These are phyloP conservation scores for Xylaria flabelliformis DNA, from an alignment of 495 filamentous ascomycete species.

Conservation along the genomic window DNA sequence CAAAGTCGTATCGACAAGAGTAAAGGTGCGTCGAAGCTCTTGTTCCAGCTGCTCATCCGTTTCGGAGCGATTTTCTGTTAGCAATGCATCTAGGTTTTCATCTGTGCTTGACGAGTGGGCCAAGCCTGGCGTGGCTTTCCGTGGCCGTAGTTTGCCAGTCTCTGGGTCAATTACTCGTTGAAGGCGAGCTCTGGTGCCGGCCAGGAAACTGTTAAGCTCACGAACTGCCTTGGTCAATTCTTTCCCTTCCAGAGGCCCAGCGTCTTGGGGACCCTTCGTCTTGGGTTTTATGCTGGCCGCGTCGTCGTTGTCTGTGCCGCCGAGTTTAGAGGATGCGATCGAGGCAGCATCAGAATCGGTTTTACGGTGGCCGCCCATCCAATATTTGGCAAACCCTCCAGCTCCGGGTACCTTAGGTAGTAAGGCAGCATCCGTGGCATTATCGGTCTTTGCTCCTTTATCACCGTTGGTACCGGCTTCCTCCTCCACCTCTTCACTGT, in stretches of 20 bases:
- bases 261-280: conserved; percentile 36
- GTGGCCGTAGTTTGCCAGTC: conserved; percentile 72
- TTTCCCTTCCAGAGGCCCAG: conserved; percentile 70
- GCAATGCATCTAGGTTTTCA: conserved; percentile 56
- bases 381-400: conserved; percentile 57
- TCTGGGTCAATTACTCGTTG: conserved; percentile 80
- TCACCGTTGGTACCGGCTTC: conserved; percentile 45
- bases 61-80: conserved; percentile 55
- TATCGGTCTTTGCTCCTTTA: conserved; percentile 42
- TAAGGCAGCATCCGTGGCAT: conserved; percentile 44
- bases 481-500: conserved; percentile 30
- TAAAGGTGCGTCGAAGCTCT: conserved; percentile 75
- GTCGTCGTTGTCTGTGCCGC: conserved; percentile 53
- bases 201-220: conserved; percentile 84
- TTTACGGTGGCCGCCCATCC: conserved; percentile 57
- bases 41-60: conserved; percentile 69
- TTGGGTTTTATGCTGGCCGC: conserved; percentile 50
- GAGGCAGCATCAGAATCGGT: conserved; percentile 67
- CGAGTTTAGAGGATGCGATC: conserved; percentile 63
- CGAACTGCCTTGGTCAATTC: conserved; percentile 80
- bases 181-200: conserved; percentile 79
- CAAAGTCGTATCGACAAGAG: conserved; percentile 87
- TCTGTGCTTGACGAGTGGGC: conserved; percentile 49
- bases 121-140: conserved; percentile 58
- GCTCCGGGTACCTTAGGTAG: conserved; percentile 42